Percentiles rank a stretch among this genome's conserved stretches.
Evolutionary conservation across 257 asterid genomes (phyloP).

Genomic region (Solanum neorickii): DNA sequence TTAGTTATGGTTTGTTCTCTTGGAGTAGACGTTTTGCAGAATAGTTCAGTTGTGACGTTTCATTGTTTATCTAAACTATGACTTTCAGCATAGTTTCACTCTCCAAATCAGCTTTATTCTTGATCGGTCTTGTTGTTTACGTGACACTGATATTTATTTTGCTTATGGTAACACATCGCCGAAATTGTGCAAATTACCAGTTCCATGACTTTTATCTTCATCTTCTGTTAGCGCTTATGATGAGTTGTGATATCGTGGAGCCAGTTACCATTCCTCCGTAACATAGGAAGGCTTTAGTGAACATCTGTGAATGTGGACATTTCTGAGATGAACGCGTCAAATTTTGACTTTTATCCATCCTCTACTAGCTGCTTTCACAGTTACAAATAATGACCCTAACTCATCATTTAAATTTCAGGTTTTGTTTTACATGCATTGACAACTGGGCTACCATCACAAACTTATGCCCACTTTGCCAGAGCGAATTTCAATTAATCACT

Average conservation of each 20-base stretch:
- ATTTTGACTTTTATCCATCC: background rate
- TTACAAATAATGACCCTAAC: slow-evolving; percentile 3
- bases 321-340: background rate
- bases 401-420: slow-evolving; percentile 54
- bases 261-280: background rate
- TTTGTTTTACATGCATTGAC: slow-evolving; percentile 98
- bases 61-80: background rate
- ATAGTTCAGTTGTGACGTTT: background rate
- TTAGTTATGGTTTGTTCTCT: background rate
- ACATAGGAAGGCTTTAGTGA: background rate
- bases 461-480: slow-evolving; percentile 96
- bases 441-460: slow-evolving; percentile 98
- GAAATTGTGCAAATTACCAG: background rate
- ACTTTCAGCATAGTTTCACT: background rate
- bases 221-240: background rate
- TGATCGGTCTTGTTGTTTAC: background rate
- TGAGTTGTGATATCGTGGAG: background rate
- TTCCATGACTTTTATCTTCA: background rate
- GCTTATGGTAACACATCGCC: background rate
- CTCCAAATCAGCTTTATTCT: background rate
- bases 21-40: background rate
- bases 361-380: slow-evolving; percentile 3
- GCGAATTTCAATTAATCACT: slow-evolving; percentile 91
- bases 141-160: background rate
- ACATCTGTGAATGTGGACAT: background rate